phyloP scores from a whole-genome alignment of 1,284 basidiomycete genomes.

The Pholiota adiposa region DNA sequence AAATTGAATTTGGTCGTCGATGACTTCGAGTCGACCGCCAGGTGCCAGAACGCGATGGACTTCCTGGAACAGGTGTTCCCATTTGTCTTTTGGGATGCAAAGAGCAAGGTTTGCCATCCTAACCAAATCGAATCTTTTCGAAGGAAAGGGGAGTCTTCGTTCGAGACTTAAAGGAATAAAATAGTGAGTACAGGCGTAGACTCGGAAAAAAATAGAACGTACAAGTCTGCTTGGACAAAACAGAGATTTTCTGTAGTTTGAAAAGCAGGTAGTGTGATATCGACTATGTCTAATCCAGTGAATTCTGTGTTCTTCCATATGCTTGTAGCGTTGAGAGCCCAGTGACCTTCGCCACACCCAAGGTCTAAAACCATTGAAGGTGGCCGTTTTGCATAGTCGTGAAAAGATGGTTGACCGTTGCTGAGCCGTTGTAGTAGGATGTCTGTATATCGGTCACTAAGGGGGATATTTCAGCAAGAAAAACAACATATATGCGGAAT shows the following conservation, averaged over 20 bases:
- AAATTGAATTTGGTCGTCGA: conserved; percentile 72
- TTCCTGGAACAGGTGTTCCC: conserved; percentile 62
- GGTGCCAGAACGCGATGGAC: conserved; percentile 61
- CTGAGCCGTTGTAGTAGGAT: conserved; percentile 56
- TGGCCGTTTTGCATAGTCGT: conserved; percentile 52
- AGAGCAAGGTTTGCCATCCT: conserved; percentile 69
- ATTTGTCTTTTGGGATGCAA: conserved; percentile 59
- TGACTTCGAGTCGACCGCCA: conserved; percentile 67
- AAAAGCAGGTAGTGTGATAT: conserved; percentile 47
- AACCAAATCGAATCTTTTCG: conserved; percentile 68
- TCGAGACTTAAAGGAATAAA: conserved; percentile 49
- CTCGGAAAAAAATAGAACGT: conserved; percentile 30
- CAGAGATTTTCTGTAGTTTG: conserved; percentile 51
- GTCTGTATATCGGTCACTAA: conserved; percentile 61
- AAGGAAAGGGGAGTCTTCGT: conserved; percentile 59
- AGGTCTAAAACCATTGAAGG: conserved; percentile 68
- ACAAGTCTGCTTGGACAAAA: conserved; percentile 71
- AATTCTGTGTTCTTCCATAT: conserved; percentile 62
- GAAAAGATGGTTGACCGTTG: conserved; percentile 59
- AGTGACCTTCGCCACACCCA: conserved; percentile 71
- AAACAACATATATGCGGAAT: conserved; percentile 6
- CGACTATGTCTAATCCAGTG: conserved; percentile 67
- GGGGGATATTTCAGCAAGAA: conserved; percentile 2
- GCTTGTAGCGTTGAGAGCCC: conserved; percentile 62
- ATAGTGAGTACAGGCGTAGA: conserved; percentile 10